Base-by-base conservation (phyloP, 805 yeast species). In the Hanseniaspora pseudoguilliermondii region DNA sequence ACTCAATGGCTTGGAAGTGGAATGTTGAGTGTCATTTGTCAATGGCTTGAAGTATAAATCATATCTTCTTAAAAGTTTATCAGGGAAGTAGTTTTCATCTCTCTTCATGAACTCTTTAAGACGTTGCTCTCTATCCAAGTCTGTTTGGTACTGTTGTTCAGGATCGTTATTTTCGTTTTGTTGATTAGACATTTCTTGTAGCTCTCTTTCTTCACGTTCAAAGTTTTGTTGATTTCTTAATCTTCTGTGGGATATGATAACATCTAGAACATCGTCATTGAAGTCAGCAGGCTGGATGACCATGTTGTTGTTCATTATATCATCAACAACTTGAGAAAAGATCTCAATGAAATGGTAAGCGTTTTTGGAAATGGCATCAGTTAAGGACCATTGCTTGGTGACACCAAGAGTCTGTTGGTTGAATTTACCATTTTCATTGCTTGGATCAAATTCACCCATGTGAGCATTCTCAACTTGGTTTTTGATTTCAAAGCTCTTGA, bases 261-360 rank as follows among this genome's bases (percentile, higher is more conserved):
- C 95, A 65, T 93, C 98, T 60, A 93, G 72, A 13, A 93, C 97
- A 62, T 87, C 95, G 67, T 88, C 96, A 58, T 86, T 90, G 50
- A 76, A 80, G 1, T 93, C 83, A n/a, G 97, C 91, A 59, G 75
- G 77, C 47, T 62, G 57, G 5, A 53, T 38, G 32, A 23, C 16
- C 56, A 53, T 53, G 25, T 13, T 23, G 35, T 18, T 53, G 0
- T 98, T 98, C 79, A 91, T 78, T 57, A 87, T 68, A 49, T 80
- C 82, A 69, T 93, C 99, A 46, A 87, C 79, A 16, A 82, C 82
- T 49, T 74, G 71, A 51, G 87, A 76, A 65, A 95, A 84, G 29
- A 93, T 65, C 63, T 91, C 97, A 25, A 81, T 69, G 65, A 83
- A 91, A 62, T 86, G 86, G 62, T 81, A 74, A 0, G 97, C 80